Evolutionary conservation across 495 filamentous ascomycete species (phyloP), one percentile per base, ranked within the genome.

Genomic region (Daldinia caldariorum): DNA sequence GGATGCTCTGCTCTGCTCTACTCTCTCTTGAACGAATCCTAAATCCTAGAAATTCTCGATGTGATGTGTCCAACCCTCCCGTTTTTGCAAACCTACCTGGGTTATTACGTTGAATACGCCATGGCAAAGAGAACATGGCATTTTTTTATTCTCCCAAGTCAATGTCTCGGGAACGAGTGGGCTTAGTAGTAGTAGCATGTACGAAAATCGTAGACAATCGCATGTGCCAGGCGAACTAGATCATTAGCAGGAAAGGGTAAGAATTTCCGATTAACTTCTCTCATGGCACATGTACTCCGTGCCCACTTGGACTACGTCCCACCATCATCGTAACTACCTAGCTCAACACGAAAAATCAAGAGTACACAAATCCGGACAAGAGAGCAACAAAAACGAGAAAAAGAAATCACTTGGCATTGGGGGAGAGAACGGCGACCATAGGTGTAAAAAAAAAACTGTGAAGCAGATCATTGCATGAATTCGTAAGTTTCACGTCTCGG

Each of bases 391-490:
- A 18, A 37, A 8, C 53, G 16, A 10, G 13, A 18, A 13, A 43
- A 14, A 43, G n/a, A 53, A 53, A 32, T 47, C 43, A 47, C 43
- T 47, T 47, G 43, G 43, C 43, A 47, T 12, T 20, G 26, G 26
- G 26, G 50, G 26, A 53, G 50, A 2, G 50, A 2, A 53, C 14
- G 50, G 31, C 29, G 58, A 20, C 37, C 58, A 26, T 34, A 55
- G 20, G 60, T 47, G 54, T 34, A 39, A 64, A 3, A 26, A 3
- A 26, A 26, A 45, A 12, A 10, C 49, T 59, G 43, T 59, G 59
- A 63, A 71, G 70, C 70, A 72, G 70, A 72, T 72, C 64, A 65
- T 71, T 73, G 66, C 58, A 71, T 71, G 64, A 67, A 70, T 72
- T 76, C 72, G 66, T 69, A 66, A 73, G 65, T 72, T 73, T 69